Conservation (phyloP, 1,284 basidiomycete genomes). For the Serendipita sp. region DNA sequence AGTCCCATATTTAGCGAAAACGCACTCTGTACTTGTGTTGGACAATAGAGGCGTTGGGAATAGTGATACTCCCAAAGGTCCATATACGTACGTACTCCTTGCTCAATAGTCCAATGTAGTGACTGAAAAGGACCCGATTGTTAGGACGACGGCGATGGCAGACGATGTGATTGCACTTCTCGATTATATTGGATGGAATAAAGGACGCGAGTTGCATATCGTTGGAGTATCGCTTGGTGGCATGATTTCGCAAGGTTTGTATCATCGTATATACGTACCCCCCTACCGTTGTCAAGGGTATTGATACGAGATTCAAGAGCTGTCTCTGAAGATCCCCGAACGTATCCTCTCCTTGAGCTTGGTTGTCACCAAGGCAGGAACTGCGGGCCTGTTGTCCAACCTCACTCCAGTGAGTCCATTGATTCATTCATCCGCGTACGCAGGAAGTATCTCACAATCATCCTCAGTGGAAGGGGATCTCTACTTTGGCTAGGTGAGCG, state of each 20-base stretch:
- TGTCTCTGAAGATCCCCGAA: slow-evolving; percentile 50
- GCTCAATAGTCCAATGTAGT: background rate
- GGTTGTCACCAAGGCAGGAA: slow-evolving; percentile 51
- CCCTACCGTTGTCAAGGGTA: background rate
- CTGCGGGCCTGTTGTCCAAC: slow-evolving; percentile 40
- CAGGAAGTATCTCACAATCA: slow-evolving; percentile 6
- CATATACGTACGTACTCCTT: slow-evolving; percentile 36
- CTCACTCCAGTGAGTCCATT: slow-evolving; percentile 38
- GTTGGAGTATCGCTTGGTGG: slow-evolving; percentile 75
- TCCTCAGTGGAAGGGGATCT: slow-evolving; percentile 31
- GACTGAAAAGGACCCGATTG: background rate
- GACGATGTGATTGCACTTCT: slow-evolving; percentile 57
- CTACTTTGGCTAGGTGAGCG: slow-evolving; percentile 23
- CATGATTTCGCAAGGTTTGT: slow-evolving; percentile 65
- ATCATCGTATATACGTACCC: background rate
- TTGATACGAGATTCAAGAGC: slow-evolving; percentile 28
- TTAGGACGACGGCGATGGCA: slow-evolving; percentile 65
- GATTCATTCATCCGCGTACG: background rate
- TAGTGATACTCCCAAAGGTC: slow-evolving; percentile 53
- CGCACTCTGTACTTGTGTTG: slow-evolving; percentile 58
- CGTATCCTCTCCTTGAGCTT: slow-evolving; percentile 55
- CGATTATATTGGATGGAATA: slow-evolving; percentile 61
- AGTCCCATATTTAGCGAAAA: slow-evolving; percentile 39
- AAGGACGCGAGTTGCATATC: slow-evolving; percentile 45
- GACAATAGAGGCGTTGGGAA: slow-evolving; percentile 83